Evolutionary conservation across 192 early-diverging fungal species (phyloP).

Genomic region (Coemansia sp.): DNA sequence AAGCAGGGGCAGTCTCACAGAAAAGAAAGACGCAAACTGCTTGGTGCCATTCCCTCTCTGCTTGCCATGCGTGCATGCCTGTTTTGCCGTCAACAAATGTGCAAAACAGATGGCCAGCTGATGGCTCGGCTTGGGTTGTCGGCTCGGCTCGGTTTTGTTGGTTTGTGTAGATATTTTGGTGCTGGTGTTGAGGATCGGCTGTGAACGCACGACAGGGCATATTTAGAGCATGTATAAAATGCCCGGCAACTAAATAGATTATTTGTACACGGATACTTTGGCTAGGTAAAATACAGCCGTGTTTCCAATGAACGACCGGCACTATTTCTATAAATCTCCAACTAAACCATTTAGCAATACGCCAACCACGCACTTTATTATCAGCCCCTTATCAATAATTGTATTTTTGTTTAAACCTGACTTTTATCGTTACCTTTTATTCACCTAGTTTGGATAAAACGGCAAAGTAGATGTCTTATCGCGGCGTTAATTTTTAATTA

Average conservation of each 20-base stretch:
- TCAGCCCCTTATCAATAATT: neutral
- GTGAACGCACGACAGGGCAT: neutral
- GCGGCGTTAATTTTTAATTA: neutral
- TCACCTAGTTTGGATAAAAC: neutral
- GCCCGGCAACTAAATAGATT: neutral
- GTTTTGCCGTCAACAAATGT: neutral
- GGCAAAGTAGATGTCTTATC: neutral
- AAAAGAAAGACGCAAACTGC: conserved; percentile 3
- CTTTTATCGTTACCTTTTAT: neutral
- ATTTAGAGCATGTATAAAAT: neutral
- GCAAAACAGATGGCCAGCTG: conserved; percentile 3
- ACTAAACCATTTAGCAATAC: neutral
- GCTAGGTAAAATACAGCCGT: neutral
- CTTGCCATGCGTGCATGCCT: conserved; percentile 5
- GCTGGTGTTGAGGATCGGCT: no score
- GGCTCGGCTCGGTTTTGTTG: neutral
- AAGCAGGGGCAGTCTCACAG: neutral
- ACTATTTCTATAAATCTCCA: neutral
- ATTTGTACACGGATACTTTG: neutral
- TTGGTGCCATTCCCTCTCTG: neutral
- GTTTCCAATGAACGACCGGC: neutral
- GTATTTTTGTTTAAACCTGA: neutral
- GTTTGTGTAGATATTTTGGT: neutral
- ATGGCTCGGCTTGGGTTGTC: neutral
- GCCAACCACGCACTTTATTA: neutral